phyloP scores from a whole-genome alignment of 768 basidiomycete genomes.

The Lactifluus rugatus region DNA sequence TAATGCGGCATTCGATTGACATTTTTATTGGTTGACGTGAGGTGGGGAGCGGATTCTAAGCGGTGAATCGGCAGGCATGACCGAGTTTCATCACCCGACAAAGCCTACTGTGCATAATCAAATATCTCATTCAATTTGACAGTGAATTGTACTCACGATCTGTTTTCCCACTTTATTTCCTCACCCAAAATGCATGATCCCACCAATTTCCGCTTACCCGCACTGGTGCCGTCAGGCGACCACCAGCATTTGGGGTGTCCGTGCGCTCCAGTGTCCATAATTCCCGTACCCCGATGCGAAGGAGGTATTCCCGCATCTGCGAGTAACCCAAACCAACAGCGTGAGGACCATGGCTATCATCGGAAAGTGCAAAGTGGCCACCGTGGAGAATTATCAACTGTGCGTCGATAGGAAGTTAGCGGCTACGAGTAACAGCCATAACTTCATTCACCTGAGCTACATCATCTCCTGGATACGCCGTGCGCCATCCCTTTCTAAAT shows the following conservation, averaged over 20 bases:
- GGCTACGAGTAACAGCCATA: slow-evolving; percentile 7
- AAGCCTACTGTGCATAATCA: not conserved
- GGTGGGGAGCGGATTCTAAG: slow-evolving; percentile 1
- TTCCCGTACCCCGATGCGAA: slow-evolving; percentile 46
- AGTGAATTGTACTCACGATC: not conserved
- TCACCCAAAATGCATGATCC: slow-evolving; percentile 49
- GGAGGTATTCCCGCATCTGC: slow-evolving; percentile 54
- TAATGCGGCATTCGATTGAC: not conserved
- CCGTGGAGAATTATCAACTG: slow-evolving; percentile 62
- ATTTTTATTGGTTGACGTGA: not conserved
- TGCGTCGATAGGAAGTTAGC: not conserved
- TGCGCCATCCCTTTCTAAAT: slow-evolving; percentile 82
- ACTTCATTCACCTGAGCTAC: slow-evolving; percentile 52
- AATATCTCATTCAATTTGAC: not conserved
- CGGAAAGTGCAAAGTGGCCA: slow-evolving; percentile 80
- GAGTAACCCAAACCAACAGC: slow-evolving; percentile 83
- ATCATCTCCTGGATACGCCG: slow-evolving; percentile 75
- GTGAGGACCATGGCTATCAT: slow-evolving; percentile 90
- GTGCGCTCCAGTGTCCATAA: slow-evolving; percentile 51
- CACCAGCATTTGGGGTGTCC: slow-evolving; percentile 34
- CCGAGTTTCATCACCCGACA: not conserved
- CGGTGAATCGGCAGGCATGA: not conserved
- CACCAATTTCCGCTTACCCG: slow-evolving; percentile 46
- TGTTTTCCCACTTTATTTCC: not conserved
- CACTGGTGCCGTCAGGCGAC: slow-evolving; percentile 36